phyloP scores from a whole-genome alignment of 768 basidiomycete genomes.

The Astraeus odoratus region DNA sequence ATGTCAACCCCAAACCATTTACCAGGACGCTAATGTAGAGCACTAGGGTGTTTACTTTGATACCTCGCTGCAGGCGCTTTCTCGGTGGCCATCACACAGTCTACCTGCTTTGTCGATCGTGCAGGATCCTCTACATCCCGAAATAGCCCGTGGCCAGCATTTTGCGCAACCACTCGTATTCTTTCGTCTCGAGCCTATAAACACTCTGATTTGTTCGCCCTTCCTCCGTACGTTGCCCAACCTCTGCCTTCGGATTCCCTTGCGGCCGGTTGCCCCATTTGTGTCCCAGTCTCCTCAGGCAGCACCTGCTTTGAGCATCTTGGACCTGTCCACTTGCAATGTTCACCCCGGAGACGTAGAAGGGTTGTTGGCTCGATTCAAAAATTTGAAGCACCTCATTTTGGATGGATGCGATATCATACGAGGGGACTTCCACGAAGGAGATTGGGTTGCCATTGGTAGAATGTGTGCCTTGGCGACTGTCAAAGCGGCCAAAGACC shows the following conservation, averaged over 20 bases:
- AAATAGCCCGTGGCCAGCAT: slow-evolving; percentile 26
- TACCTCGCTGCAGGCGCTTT: slow-evolving; percentile 53
- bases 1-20: neutral
- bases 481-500: slow-evolving; percentile 51
- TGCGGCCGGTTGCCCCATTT: slow-evolving; percentile 46
- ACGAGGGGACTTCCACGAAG: slow-evolving; percentile 41
- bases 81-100: slow-evolving; percentile 47
- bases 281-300: slow-evolving; percentile 24
- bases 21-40: neutral
- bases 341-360: slow-evolving; percentile 51
- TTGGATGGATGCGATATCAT: slow-evolving; percentile 61
- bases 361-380: slow-evolving; percentile 44
- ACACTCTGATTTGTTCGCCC: slow-evolving; percentile 38
- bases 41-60: slow-evolving; percentile 79
- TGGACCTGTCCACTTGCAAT: slow-evolving; percentile 73
- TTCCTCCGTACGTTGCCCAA: slow-evolving; percentile 39
- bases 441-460: slow-evolving; percentile 58
- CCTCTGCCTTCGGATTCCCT: slow-evolving; percentile 68
- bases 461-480: slow-evolving; percentile 56
- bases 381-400: slow-evolving; percentile 53
- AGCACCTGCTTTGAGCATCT: slow-evolving; percentile 43
- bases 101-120: slow-evolving; percentile 52
- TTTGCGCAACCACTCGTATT: slow-evolving; percentile 90
- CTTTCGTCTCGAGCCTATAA: slow-evolving; percentile 59
- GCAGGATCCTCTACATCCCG: slow-evolving; percentile 52